Percentiles rank a stretch among this genome's conserved stretches.
Evolutionary conservation across 345 rosid species (phyloP).

Genomic region (Populus tremula): DNA sequence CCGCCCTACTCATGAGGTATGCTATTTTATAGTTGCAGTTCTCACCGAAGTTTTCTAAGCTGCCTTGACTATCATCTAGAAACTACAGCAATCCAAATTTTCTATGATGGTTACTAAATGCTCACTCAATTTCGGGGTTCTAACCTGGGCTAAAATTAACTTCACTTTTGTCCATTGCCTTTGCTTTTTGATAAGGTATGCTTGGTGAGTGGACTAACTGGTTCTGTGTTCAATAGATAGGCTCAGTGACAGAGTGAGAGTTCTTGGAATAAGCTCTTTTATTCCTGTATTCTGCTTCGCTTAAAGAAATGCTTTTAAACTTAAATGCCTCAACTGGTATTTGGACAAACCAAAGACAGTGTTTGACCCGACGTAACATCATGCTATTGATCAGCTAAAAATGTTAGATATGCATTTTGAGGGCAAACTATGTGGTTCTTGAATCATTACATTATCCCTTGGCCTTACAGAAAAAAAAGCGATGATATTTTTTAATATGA

Average conservation of each 20-base stretch:
- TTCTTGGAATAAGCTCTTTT: neutral
- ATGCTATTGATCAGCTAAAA: neutral
- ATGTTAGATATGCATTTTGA: neutral
- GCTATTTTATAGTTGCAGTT: neutral
- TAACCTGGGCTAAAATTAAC: neutral
- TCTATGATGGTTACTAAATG: conserved; percentile 3
- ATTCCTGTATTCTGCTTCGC: neutral
- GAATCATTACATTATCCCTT: neutral
- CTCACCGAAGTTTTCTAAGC: neutral
- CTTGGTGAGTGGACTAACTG: neutral
- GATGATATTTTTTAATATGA: neutral
- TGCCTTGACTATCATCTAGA: neutral
- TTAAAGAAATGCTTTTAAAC: neutral
- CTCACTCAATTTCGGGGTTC: neutral
- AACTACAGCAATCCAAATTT: neutral
- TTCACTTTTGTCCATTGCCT: neutral
- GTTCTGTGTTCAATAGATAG: neutral
- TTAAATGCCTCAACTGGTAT: neutral
- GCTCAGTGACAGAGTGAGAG: neutral
- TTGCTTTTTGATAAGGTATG: neutral
- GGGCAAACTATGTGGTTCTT: neutral
- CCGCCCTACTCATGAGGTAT: conserved; percentile 82
- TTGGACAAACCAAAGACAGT: neutral
- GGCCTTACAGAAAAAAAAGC: neutral
- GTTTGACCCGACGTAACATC: neutral